Percentiles rank a stretch among this genome's conserved stretches.
These are phyloP conservation scores for Naganishia cerealis DNA, from an alignment of 1,284 basidiomycete species.

Conservation along the genomic window DNA sequence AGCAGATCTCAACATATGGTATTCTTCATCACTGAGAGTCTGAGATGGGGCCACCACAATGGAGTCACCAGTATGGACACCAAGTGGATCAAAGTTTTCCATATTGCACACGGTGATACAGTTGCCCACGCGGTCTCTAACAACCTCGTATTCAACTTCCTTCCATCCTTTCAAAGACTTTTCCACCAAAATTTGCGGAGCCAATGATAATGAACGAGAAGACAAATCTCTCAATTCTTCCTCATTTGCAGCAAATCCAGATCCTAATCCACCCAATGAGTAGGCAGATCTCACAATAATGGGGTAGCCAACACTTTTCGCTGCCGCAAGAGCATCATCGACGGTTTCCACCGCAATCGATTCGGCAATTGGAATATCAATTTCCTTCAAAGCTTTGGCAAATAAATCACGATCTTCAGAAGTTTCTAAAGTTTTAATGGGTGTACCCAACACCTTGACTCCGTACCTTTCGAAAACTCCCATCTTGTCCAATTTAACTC, in stretches of 20 bases:
- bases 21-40: constrained; percentile 94
- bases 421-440: constrained; percentile 89
- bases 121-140: constrained; percentile 93
- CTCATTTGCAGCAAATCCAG: constrained; percentile 93
- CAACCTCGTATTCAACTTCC: constrained; percentile 98
- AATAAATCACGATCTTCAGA: constrained; percentile 97
- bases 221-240: constrained; percentile 93
- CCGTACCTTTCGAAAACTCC: constrained; percentile 92
- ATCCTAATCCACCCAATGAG: constrained; percentile 96
- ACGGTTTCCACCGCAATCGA: constrained; percentile 96
- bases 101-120: constrained; percentile 95
- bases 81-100: constrained; percentile 97
- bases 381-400: constrained; percentile 97
- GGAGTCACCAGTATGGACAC: constrained; percentile 99
- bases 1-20: constrained; percentile 97
- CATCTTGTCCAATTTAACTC: constrained; percentile 96
- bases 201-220: constrained; percentile 84
- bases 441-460: constrained; percentile 91
- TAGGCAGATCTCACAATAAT: constrained; percentile 98
- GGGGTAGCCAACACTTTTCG: constrained; percentile 89
- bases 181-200: constrained; percentile 95
- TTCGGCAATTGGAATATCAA: constrained; percentile 94
- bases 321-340: constrained; percentile 85
- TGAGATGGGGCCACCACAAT: constrained; percentile 99
- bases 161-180: constrained; percentile 99